Conservation (phyloP, 140 eudicot genomes). For the Cichorium intybus region DNA sequence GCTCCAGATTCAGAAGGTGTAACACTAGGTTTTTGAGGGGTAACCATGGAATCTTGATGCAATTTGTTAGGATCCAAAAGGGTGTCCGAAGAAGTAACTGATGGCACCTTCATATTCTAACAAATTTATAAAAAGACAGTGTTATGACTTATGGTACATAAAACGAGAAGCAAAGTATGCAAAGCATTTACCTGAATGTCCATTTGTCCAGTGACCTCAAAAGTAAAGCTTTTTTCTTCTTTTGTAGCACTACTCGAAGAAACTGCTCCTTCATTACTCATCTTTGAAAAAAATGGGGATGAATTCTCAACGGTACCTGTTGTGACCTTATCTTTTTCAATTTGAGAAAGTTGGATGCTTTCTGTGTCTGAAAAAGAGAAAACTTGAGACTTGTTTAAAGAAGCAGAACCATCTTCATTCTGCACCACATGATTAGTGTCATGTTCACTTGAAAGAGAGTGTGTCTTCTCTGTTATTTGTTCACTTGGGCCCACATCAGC, state of each 20-base stretch:
- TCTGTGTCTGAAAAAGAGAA: conserved; percentile 27
- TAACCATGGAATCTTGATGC: conserved; percentile 41
- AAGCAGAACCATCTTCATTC: conserved; percentile 30
- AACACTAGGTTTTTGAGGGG: conserved; percentile 33
- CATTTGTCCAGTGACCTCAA: conserved; percentile 46
- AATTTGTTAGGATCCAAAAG: conserved; percentile 30
- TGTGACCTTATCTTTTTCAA: conserved; percentile 21
- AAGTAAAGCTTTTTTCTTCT: conserved; percentile 54
- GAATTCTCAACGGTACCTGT: conserved; percentile 26
- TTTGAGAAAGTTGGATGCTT: conserved; percentile 32
- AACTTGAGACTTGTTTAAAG: conserved; percentile 34
- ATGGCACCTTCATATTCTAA: conserved; percentile 47
- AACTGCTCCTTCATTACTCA: not conserved
- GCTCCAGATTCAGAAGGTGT: conserved; percentile 30
- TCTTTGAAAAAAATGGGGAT: conserved; percentile 12
- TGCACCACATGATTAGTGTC: conserved; percentile 23
- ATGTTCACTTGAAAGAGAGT: conserved; percentile 19
- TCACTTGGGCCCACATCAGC: conserved; percentile 24
- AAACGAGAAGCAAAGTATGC: not conserved
- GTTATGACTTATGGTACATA: not conserved
- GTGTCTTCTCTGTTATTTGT: conserved; percentile 32
- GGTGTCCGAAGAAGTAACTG: conserved; percentile 31
- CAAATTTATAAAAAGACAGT: not conserved
- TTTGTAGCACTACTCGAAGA: conserved; percentile 28
- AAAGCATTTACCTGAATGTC: conserved; percentile 32